These are phyloP conservation scores for Auriscalpium orientale DNA, from an alignment of 768 basidiomycete species.

Conservation along the genomic window DNA sequence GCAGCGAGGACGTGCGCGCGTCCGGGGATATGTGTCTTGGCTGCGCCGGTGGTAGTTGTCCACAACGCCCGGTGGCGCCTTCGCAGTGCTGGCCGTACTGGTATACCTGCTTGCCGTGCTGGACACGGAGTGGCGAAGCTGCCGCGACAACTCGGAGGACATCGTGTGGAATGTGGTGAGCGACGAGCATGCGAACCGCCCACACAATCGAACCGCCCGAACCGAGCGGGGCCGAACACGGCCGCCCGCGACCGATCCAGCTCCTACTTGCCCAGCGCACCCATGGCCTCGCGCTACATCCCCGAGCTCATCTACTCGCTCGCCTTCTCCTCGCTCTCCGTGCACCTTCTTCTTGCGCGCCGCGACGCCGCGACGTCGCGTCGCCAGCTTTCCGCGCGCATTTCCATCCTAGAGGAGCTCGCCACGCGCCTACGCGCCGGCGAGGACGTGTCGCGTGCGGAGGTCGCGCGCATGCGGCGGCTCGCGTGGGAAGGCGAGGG, in stretches of 20 bases:
- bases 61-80: no score
- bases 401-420: slow-evolving; percentile 56
- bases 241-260: not conserved
- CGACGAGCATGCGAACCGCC: no score
- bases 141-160: no score
- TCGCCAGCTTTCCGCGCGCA: slow-evolving; percentile 37
- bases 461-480: slow-evolving; percentile 44
- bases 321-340: slow-evolving; percentile 58
- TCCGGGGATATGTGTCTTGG: no score
- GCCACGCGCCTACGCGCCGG: slow-evolving; percentile 42
- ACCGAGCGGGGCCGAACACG: not conserved
- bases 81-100: no score
- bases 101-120: no score
- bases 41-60: no score
- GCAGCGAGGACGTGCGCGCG: no score
- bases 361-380: slow-evolving; percentile 40
- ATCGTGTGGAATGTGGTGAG: no score
- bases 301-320: slow-evolving; percentile 60
- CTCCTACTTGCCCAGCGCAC: not conserved
- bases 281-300: slow-evolving; percentile 34
- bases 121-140: no score
- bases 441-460: slow-evolving; percentile 36
- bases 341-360: slow-evolving; percentile 54
- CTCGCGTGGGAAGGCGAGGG: slow-evolving; percentile 33
- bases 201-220: no score